Base-by-base conservation (phyloP, 1,284 basidiomycete genomes). In the Mycena citricolor region DNA sequence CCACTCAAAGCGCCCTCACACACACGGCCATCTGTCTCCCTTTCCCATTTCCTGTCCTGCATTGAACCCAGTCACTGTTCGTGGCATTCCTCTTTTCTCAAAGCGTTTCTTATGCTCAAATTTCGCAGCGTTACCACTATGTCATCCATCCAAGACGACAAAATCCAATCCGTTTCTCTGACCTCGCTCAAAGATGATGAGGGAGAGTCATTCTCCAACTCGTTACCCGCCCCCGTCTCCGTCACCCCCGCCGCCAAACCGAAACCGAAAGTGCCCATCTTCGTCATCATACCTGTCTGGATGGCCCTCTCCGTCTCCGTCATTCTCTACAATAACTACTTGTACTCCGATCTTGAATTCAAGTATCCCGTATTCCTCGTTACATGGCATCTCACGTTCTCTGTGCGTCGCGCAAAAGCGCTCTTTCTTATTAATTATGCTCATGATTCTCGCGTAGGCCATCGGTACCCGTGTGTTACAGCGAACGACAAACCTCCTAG, bases 271-370 rank as follows among this genome's bases (percentile, higher is more conserved):
- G 61, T 85, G 26, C 76, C 83, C 8, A 73, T 86, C 1, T 64
- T 80, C 1, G 70, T 77, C 43, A 89, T 92, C 58, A 90, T 92
- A 44, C 86, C 86, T 21, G 67, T 93, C 47, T 94, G 92, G 94
- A 98, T 98, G 63, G 70, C 82, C 12, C 86, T 97, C 58, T 90
- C 85, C 51, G 91, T 91, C 30, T 68, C 81, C 8, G 94, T 98
- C 61, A 98, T 98, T 69, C 84, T 97, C 45, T 97, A 97, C 81
- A 98, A 98, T 79, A 94, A 94, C 67, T 88, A 89, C 62, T 70
- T 97, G 62, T 94, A 93, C 71, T 85, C 86, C 63, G 79, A 76
- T 41, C 79, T 91, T 58, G 67, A 83, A 53, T 95, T 95, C 74
- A 79, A 79, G 56, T 95, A 72, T 70, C 91, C 91, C 30, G 86